phyloP scores from a whole-genome alignment of 2,329 filamentous ascomycete genomes.

The Trichoderma pleuroti region DNA sequence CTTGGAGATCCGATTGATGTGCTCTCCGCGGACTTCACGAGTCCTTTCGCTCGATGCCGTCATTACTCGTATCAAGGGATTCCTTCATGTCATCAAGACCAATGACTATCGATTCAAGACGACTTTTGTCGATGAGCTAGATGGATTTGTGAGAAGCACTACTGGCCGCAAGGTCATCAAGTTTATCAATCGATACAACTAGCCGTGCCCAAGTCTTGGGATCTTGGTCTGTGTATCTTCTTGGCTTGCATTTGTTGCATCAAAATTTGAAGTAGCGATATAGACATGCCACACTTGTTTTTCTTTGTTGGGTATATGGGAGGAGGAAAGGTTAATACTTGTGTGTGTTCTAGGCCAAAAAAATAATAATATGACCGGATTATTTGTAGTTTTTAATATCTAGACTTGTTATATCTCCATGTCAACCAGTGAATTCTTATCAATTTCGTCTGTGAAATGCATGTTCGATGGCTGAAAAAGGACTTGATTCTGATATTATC shows the following conservation, averaged over 20 bases:
- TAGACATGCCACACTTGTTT: neutral
- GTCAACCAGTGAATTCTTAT: too few relatives aligned
- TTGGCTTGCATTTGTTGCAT: neutral
- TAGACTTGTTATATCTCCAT: neutral
- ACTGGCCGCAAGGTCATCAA: slow-evolving; percentile 29
- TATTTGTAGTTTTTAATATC: neutral
- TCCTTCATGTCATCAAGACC: slow-evolving; percentile 25
- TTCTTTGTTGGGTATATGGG: neutral
- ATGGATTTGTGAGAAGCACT: slow-evolving; percentile 27
- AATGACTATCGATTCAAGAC: slow-evolving; percentile 34
- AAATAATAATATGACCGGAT: neutral
- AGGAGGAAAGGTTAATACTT: neutral
- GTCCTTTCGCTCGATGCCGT: slow-evolving; percentile 20
- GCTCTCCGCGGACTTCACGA: slow-evolving; percentile 6
- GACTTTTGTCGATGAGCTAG: slow-evolving; percentile 35
- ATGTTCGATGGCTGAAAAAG: neutral
- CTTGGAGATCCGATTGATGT: slow-evolving; percentile 30
- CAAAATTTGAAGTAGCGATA: neutral
- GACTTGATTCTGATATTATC: neutral
- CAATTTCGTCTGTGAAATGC: neutral
- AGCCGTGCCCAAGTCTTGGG: neutral
- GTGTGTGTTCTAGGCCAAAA: neutral
- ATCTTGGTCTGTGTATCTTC: neutral
- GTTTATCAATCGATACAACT: slow-evolving; percentile 36
- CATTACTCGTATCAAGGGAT: slow-evolving; percentile 24